Evolutionary conservation across 768 basidiomycete species (phyloP), one percentile per base, ranked within the genome.

Genomic region (Coprinopsis cinerea): DNA sequence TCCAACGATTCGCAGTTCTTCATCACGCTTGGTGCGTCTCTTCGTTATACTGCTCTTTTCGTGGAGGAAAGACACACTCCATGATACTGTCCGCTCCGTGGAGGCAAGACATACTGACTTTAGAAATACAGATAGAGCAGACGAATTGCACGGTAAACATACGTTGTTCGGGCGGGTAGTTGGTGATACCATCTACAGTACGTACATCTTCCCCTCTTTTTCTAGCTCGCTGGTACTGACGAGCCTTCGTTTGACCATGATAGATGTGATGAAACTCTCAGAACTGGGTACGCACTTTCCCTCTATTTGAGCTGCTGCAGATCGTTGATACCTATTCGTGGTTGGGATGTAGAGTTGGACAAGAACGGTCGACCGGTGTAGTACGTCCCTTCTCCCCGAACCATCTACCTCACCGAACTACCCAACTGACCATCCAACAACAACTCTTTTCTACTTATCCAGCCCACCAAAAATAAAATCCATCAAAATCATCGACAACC

Each of bases 1-100:
- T 82, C 89, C 2, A 99, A 99, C 56, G 87, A 90, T 47, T 95
- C 92, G 0, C 95, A 98, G 64, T 98, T 92, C 68, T 86, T 97
- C 62, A 84, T 98, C 44, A 98, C 96, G 0, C 81, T 98, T 0
- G 88, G 92, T 91, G 55, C 44, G 64, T 60, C 9, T 13, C n/a
- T n/a, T n/a, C n/a, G n/a, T n/a, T n/a, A n/a, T n/a, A n/a, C n/a
- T n/a, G n/a, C n/a, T n/a, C n/a, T n/a, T n/a, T n/a, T n/a, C n/a
- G n/a, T n/a, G n/a, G n/a, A n/a, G n/a, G n/a, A n/a, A n/a, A n/a
- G n/a, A n/a, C n/a, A n/a, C n/a, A n/a, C n/a, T n/a, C n/a, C n/a
- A n/a, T n/a, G n/a, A n/a, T n/a, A n/a, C n/a, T n/a, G n/a, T n/a
- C n/a, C n/a, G 4, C 47, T 6, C 10, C n/a, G 36, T 20, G 36